phyloP scores from a whole-genome alignment of 495 filamentous ascomycete genomes.

The Tetracladium marchalianum region DNA sequence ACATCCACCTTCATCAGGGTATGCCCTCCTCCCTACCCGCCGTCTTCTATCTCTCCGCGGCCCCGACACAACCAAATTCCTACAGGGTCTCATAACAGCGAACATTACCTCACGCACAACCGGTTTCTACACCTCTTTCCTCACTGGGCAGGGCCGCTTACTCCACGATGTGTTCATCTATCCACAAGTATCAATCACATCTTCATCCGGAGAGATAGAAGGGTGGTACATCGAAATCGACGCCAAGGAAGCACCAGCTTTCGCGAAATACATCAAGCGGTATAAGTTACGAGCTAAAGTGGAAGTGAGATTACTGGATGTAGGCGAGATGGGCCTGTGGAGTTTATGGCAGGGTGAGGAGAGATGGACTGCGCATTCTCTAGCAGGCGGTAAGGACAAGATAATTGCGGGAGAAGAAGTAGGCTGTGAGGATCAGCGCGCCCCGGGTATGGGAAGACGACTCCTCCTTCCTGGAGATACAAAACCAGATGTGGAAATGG shows the following conservation, averaged over 20 bases:
- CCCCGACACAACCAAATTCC: constrained; percentile 66
- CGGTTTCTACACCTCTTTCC: constrained; percentile 69
- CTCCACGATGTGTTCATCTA: constrained; percentile 89
- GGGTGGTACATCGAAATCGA: constrained; percentile 77
- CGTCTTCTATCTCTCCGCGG: constrained; percentile 71
- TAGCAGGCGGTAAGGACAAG: constrained; percentile 12
- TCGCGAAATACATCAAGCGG: constrained; percentile 64
- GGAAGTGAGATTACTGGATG: constrained; percentile 49
- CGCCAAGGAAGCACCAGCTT: constrained; percentile 42
- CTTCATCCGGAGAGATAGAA: constrained; percentile 16
- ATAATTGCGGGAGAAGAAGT: constrained; percentile 25
- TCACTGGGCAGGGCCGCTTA: constrained; percentile 75
- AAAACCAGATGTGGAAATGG: constrained; percentile 15
- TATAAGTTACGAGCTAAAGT: constrained; percentile 81
- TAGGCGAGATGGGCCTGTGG: constrained; percentile 56
- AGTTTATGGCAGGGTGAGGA: constrained; percentile 42
- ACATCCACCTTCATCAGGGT: constrained; percentile 32
- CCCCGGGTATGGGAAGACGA: constrained; percentile 58
- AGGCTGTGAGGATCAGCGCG: constrained; percentile 49
- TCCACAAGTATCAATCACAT: constrained; percentile 33
- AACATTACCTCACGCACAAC: constrained; percentile 42
- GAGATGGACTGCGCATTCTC: constrained; percentile 36
- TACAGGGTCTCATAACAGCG: constrained; percentile 78
- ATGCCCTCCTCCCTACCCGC: constrained; percentile 53
- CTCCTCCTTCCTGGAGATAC: constrained; percentile 33